phyloP scores from a whole-genome alignment of 768 basidiomycete species.

The Russula ochroleuca region DNA sequence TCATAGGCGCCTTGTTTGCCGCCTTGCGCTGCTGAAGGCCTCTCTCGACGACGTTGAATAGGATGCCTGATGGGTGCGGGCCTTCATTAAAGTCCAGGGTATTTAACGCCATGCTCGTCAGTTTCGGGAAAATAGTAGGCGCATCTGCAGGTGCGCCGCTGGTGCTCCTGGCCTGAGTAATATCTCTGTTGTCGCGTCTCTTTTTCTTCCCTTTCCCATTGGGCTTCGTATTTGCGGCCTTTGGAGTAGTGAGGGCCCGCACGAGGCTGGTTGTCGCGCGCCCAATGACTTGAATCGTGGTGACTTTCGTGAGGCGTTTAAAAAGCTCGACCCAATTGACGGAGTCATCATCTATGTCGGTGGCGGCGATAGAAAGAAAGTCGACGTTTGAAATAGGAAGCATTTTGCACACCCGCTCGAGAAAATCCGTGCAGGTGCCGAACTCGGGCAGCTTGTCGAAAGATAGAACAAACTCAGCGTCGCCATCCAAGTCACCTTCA shows the following conservation, averaged over 20 bases:
- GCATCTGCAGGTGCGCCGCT: too few species aligned
- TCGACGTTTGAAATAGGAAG: slow-evolving; percentile 4
- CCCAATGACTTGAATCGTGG: slow-evolving; percentile 1
- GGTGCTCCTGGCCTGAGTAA: not conserved
- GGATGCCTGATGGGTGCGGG: not conserved
- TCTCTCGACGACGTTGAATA: not conserved
- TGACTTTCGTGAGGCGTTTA: slow-evolving; percentile 1
- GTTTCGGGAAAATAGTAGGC: not conserved
- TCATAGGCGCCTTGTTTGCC: not conserved
- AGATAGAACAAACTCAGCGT: not conserved
- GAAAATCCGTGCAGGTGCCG: not conserved
- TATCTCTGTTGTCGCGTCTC: not conserved
- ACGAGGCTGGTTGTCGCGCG: slow-evolving; percentile 3
- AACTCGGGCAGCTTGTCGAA: not conserved
- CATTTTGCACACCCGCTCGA: not conserved
- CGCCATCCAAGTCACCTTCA: too few species aligned
- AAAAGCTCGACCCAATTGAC: slow-evolving; percentile 5
- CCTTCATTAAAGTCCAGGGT: not conserved
- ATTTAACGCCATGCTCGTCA: slow-evolving; percentile 5
- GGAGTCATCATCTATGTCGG: not conserved
- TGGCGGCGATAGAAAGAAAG: slow-evolving; percentile 8
- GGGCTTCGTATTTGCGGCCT: too few species aligned
- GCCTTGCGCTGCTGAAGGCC: not conserved
- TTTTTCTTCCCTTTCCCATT: not conserved
- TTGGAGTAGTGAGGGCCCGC: slow-evolving; percentile 2